phyloP scores from a whole-genome alignment of 2,329 filamentous ascomycete genomes.

The Pseudogymnoascus sp. region DNA sequence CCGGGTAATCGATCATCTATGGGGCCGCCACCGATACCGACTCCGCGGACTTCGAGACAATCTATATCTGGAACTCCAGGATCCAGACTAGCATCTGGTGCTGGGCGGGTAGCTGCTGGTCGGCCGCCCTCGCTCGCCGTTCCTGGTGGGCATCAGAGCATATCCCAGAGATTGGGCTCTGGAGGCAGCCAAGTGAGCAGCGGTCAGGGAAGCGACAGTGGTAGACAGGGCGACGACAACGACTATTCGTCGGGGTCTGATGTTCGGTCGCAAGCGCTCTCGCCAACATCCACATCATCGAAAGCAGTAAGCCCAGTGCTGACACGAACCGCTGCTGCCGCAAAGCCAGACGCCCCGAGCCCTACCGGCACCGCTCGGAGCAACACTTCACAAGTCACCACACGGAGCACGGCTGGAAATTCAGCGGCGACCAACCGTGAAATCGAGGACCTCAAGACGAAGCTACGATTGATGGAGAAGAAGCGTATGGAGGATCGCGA shows the following conservation, averaged over 20 bases:
- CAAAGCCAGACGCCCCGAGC: constrained; percentile 18
- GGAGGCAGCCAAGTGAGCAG: constrained; percentile 25
- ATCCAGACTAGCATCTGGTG: constrained; percentile 24
- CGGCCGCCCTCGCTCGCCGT: constrained; percentile 17
- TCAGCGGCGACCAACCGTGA: constrained; percentile 40
- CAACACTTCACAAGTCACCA: constrained; percentile 19
- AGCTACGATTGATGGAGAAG: constrained; percentile 78
- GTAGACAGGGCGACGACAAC: constrained; percentile 32
- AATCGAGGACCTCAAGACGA: constrained; percentile 81
- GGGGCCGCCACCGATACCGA: constrained; percentile 47
- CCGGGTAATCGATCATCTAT: constrained; percentile 50
- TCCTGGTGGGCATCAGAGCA: not conserved
- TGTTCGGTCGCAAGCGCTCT: constrained; percentile 23
- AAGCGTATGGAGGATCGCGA: constrained; percentile 81
- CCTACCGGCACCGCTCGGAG: constrained; percentile 11
- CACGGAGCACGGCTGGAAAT: constrained; percentile 18
- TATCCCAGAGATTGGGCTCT: constrained; percentile 22
- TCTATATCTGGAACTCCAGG: constrained; percentile 29
- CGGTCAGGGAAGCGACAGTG: constrained; percentile 21
- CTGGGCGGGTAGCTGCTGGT: constrained; percentile 20
- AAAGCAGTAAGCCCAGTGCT: constrained; percentile 23
- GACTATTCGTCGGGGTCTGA: constrained; percentile 18
- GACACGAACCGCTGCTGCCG: constrained; percentile 18
- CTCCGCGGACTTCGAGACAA: constrained; percentile 30
- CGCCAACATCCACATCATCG: constrained; percentile 16